These are phyloP conservation scores for Nidula microcarpa DNA, from an alignment of 768 basidiomycete genomes.

Conservation along the genomic window DNA sequence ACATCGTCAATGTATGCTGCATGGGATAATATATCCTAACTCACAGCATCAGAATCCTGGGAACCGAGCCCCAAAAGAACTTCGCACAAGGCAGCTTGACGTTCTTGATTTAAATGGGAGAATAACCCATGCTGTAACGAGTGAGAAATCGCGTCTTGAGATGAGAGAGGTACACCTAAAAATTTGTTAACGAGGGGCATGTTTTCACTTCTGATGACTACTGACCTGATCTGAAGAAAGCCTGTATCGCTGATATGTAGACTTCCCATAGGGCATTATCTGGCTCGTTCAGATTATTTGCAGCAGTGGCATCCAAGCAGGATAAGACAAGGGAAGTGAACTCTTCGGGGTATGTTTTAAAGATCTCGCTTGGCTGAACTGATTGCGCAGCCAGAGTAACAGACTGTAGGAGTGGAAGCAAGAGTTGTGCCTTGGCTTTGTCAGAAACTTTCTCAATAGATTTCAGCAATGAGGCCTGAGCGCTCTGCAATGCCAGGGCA, in stretches of 20 bases:
- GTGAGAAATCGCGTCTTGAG: slow-evolving; percentile 37
- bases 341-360: slow-evolving; percentile 20
- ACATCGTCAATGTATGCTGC: neutral
- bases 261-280: slow-evolving; percentile 45
- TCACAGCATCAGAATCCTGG: slow-evolving; percentile 45
- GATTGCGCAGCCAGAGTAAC: slow-evolving; percentile 19
- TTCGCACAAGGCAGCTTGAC: slow-evolving; percentile 52
- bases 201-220: neutral
- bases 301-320: slow-evolving; percentile 48
- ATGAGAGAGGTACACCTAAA: slow-evolving; percentile 34
- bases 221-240: slow-evolving; percentile 46
- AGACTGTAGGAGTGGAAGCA: slow-evolving; percentile 54
- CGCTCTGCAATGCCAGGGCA: slow-evolving; percentile 43
- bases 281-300: slow-evolving; percentile 39
- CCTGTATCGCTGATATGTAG: slow-evolving; percentile 40
- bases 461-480: slow-evolving; percentile 53
- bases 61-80: slow-evolving; percentile 51
- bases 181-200: neutral
- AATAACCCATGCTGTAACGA: slow-evolving; percentile 58
- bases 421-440: slow-evolving; percentile 41
- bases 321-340: slow-evolving; percentile 41
- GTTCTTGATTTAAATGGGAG: slow-evolving; percentile 43
- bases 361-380: slow-evolving; percentile 8
- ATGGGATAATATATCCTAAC: slow-evolving; percentile 8
- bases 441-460: slow-evolving; percentile 44